Evolutionary conservation across 768 basidiomycete species (phyloP).

Genomic region (Amanita subjunquillea): DNA sequence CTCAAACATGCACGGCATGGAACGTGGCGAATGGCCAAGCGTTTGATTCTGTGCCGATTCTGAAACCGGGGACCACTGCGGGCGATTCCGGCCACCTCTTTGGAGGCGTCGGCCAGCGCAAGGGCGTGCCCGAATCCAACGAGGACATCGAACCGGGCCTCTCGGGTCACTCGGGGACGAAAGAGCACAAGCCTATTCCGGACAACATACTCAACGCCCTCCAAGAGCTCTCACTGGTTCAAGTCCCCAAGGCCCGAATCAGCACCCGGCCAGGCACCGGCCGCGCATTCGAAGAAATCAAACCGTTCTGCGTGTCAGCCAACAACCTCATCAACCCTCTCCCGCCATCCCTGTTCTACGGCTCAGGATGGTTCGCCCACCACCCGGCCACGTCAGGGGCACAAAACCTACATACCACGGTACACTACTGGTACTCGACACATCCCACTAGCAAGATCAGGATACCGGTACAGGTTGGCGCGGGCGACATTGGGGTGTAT

Average conservation of each 20-base stretch:
- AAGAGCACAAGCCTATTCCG: constrained; percentile 13
- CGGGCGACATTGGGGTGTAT: constrained; percentile 91
- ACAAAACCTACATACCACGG: constrained; percentile 40
- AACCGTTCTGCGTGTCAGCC: constrained; percentile 90
- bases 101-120: constrained; percentile 76
- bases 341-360: constrained; percentile 88
- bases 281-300: constrained; percentile 63
- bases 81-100: constrained; percentile 58
- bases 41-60: constrained; percentile 45
- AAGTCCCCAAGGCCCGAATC: constrained; percentile 68
- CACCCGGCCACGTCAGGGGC: constrained; percentile 43
- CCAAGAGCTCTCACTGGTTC: constrained; percentile 27
- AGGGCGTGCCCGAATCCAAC: constrained; percentile 52
- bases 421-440: constrained; percentile 91
- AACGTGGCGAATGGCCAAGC: constrained; percentile 55
- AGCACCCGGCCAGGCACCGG: constrained; percentile 40
- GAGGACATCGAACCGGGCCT: constrained; percentile 7
- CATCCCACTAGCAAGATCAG: constrained; percentile 75
- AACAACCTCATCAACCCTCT: constrained; percentile 97
- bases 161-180: constrained; percentile 13
- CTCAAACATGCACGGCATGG: constrained; percentile 86
- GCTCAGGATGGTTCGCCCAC: constrained; percentile 79
- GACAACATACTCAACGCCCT: constrained; percentile 13
- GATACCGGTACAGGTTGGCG: constrained; percentile 74
- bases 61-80: constrained; percentile 17